phyloP scores from a whole-genome alignment of 106 monocot species.

The Cymbidium sinense region DNA sequence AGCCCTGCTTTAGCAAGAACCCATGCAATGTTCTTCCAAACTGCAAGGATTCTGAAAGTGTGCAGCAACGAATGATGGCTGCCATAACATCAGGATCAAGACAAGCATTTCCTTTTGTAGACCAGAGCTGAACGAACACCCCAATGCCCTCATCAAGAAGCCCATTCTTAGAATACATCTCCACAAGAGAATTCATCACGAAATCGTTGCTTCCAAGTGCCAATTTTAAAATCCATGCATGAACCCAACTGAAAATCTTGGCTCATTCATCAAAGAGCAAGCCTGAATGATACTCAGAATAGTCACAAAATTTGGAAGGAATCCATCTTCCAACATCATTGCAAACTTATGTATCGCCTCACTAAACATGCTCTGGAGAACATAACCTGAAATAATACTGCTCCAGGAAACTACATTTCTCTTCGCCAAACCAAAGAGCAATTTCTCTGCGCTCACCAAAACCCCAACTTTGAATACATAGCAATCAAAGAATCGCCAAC shows the following conservation, averaged over 20 bases:
- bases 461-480: constrained; percentile 37
- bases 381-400: constrained; percentile 31
- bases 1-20: constrained; percentile 26
- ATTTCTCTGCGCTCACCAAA: constrained; percentile 11
- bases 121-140: constrained; percentile 15
- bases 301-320: constrained; percentile 37
- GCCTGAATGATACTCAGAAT: constrained; percentile 36
- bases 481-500: constrained; percentile 26
- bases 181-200: constrained; percentile 32
- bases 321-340: constrained; percentile 33
- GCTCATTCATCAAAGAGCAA: constrained; percentile 30
- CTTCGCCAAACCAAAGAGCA: constrained; percentile 8
- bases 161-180: constrained; percentile 46
- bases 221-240: constrained; percentile 21
- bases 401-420: constrained; percentile 50
- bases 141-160: constrained; percentile 21
- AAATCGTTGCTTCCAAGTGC: constrained; percentile 11
- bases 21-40: constrained; percentile 21
- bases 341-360: constrained; percentile 28
- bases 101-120: background rate
- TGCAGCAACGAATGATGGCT: constrained; percentile 21
- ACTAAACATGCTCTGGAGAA: constrained; percentile 19
- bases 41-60: constrained; percentile 14
- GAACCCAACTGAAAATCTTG: constrained; percentile 15
- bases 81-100: constrained; percentile 17